phyloP scores from a whole-genome alignment of 371 early-diverging fungal genomes.

The Mucor ambiguus region DNA sequence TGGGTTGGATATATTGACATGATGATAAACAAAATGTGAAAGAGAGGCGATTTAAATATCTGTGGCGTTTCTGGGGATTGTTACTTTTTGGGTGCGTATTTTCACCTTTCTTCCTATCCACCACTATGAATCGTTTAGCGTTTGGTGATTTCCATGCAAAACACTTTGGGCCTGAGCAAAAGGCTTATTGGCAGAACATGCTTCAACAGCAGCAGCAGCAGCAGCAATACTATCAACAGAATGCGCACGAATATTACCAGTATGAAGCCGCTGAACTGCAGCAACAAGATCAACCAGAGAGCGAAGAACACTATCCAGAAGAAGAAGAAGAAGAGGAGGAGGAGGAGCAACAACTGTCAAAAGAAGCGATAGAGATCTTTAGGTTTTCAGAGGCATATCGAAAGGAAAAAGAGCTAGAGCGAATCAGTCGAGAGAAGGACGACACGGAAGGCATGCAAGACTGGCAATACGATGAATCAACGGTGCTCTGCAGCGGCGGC shows the following conservation, averaged over 20 bases:
- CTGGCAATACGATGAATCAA: constrained; percentile 32
- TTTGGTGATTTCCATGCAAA: constrained; percentile 30
- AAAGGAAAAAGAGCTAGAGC: constrained; percentile 30
- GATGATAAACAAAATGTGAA: not conserved
- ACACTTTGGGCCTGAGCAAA: constrained; percentile 32
- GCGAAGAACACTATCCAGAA: not conserved
- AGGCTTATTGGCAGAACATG: constrained; percentile 17
- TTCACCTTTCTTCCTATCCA: not conserved
- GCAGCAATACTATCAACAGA: not conserved
- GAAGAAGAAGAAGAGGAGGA: constrained; percentile 10
- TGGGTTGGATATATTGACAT: constrained; percentile 39
- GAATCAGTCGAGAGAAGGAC: constrained; percentile 4
- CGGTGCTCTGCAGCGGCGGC: constrained; percentile 25
- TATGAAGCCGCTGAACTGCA: not conserved
- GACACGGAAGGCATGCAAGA: constrained; percentile 27
- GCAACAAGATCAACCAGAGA: not conserved
- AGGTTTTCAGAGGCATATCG: constrained; percentile 43
- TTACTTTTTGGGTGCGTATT: too few species aligned
- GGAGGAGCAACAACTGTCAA: constrained; percentile 14
- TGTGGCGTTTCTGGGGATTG: too few species aligned
- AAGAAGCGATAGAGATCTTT: constrained; percentile 46
- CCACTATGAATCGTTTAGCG: constrained; percentile 23
- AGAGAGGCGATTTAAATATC: not conserved
- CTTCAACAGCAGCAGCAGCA: not conserved
- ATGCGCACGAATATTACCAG: constrained; percentile 6